phyloP scores from a whole-genome alignment of 2,329 filamentous ascomycete species.

The Colletotrichum lini region DNA sequence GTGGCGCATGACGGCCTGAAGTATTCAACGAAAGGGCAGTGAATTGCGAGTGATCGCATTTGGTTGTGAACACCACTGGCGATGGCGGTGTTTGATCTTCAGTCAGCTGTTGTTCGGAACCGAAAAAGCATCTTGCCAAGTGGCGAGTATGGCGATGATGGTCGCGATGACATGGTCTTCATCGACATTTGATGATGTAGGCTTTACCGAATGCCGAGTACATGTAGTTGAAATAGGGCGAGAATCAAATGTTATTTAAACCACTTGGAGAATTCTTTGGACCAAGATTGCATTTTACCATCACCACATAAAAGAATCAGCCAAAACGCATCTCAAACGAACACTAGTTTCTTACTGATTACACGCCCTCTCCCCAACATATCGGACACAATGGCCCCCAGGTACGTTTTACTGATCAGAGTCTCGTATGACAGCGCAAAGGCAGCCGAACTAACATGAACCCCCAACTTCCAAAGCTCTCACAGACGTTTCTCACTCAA shows the following conservation, averaged over 20 bases:
- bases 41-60: not conserved
- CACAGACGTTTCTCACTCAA: conserved; percentile 32
- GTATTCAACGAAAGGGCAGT: not conserved
- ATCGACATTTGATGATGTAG: not conserved
- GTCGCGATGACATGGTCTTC: not conserved
- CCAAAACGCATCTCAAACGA: not conserved
- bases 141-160: not conserved
- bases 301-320: not conserved
- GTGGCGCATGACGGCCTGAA: conserved; percentile 14
- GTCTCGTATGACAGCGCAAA: not conserved
- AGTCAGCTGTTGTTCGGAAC: not conserved
- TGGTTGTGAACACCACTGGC: not conserved
- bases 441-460: not conserved
- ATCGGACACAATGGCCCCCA: conserved; percentile 23
- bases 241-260: conserved; percentile 1
- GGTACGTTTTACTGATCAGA: not conserved
- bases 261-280: not conserved
- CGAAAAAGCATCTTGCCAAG: not conserved
- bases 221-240: no score
- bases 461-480: conserved; percentile 1
- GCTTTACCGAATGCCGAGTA: not conserved
- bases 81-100: conserved; percentile 23
- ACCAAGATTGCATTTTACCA: not conserved
- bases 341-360: not conserved
- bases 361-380: not conserved